Base-by-base conservation (phyloP, 2,329 filamentous ascomycete species). In the Ophiostoma sp. region DNA sequence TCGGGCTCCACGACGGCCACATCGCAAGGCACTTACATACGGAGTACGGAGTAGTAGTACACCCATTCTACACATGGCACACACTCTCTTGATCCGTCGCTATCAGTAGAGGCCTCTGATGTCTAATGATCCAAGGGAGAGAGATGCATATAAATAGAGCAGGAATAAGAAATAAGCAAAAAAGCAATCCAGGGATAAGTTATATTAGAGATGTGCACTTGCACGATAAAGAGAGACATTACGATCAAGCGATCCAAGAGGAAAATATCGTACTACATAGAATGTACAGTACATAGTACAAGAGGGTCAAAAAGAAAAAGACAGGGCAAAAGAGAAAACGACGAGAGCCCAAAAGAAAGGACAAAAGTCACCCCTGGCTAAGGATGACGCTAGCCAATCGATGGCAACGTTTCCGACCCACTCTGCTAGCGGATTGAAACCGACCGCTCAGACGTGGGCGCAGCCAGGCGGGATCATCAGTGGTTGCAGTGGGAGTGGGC, bases 321-420 rank as follows among this genome's bases (percentile, higher is more conserved):
- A 62, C 5, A 15, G 27, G 57, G 11, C 27, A 36, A 23, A 57
- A 57, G 11, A 57, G 52, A 15, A 23, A 27, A 27, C 27, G 27
- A 31, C 27, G 27, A 54, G n/a, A 23, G 48, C n/a, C n/a, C n/a
- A n/a, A n/a, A 13, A 52, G 8, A 23, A 52, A n/a, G 27, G 20
- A 48, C 41, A 70, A 65, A 62, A n/a, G 31, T 11, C 60, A 66
- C 67, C 69, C 69, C 67, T 70, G 67, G 66, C 69, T 35, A 35
- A n/a, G 20, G 67, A 64, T 27, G 52, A 31, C 20, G 17, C 33
- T 35, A 13, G 31, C 69, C 67, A 70, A 70, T 68, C 13, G 3
- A 15, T 23, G 36, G 11, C 20, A n/a, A 52, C 48, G 35, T 27
- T 23, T 31, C 31, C 39, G 62, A n/a, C 35, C 57, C 57, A 62